Conservation (phyloP, 169 alveolate genomes). For the Cryptosporidium xiaoi region DNA sequence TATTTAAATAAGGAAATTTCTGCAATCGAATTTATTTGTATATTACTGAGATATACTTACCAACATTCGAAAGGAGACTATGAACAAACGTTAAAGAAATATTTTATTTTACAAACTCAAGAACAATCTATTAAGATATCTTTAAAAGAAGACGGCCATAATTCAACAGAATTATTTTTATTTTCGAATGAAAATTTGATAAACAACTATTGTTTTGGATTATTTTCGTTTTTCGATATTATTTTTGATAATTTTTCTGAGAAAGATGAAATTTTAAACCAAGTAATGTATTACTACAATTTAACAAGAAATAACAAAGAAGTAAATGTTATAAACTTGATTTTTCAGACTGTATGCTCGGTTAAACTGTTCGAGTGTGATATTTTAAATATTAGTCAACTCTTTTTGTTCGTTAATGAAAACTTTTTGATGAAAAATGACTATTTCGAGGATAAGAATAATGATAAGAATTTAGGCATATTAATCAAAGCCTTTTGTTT, state of each 20-base stretch:
- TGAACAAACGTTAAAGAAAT: constrained; percentile 16
- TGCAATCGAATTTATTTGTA: constrained; percentile 8
- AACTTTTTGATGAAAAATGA: constrained; percentile 8
- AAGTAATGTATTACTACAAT: constrained; percentile 17
- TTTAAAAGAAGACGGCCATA: neutral
- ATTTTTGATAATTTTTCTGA: constrained; percentile 27
- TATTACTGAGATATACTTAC: constrained; percentile 4
- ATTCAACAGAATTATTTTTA: neutral
- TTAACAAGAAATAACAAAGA: neutral
- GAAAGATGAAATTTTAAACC: constrained; percentile 13
- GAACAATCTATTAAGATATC: constrained; percentile 2
- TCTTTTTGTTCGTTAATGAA: constrained; percentile 7
- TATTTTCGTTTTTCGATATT: constrained; percentile 47
- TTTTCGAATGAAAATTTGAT: constrained; percentile 5
- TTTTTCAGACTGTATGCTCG: constrained; percentile 26
- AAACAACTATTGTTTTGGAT: constrained; percentile 32
- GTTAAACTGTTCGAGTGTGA: constrained; percentile 11
- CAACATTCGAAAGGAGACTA: neutral
- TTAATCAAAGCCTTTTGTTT: constrained; percentile 49
- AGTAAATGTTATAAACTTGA: constrained; percentile 7
- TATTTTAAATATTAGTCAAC: constrained; percentile 1
- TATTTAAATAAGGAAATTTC: constrained; percentile 26
- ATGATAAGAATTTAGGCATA: constrained; percentile 3
- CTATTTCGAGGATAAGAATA: neutral
- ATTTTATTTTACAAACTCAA: neutral